Base-by-base conservation (phyloP, 345 rosid genomes). In the Excoecaria agallocha region DNA sequence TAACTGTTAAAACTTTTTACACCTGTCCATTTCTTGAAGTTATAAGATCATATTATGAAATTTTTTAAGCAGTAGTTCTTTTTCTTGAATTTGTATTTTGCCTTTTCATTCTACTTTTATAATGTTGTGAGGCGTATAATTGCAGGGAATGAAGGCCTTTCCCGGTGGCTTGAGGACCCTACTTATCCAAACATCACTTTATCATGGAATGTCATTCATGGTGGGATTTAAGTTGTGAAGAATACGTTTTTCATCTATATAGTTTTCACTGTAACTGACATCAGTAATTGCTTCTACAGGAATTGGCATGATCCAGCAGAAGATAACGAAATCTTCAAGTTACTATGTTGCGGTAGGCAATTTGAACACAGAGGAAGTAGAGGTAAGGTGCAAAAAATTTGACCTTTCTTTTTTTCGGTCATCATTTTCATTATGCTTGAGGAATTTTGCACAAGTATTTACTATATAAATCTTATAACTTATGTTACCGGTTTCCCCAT, bases 271-370 rank as follows among this genome's bases (percentile, higher is more conserved):
- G n/a, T 61, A 73, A 37, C 76, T 76, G 70, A 74, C 46, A 41
- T 69, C 73, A 60, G 60, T 73, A 50, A 50, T 49, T 50, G 52
- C 59, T 70, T 64, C 69, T 43, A 8, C 84, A 93, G 98, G 94
- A 80, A 82, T 83, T 71, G 98, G 98, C 39, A 56, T 63, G 70
- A 82, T 90, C 78, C 84, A 84, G 78, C 94, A 86, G 71, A 75
- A 77, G 61, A 91, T 95, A 81, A 81, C 70, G 75, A 80, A 68
- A 73, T 89, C 99, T 71, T 85, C 98, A 67, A 86, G 63, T 79
- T 95, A 93, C 84, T 91, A 89, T 71, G 69, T 95, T 65, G 97
- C 97, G 51, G 78, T 85, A 79, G 98, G 96, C 73, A 95, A 95
- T 77, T 77, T 90, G 70, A 89, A 95, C 86, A 79, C 88, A 3